Evolutionary conservation across 495 filamentous ascomycete genomes (phyloP).

Genomic region (Penicillium goetzii): DNA sequence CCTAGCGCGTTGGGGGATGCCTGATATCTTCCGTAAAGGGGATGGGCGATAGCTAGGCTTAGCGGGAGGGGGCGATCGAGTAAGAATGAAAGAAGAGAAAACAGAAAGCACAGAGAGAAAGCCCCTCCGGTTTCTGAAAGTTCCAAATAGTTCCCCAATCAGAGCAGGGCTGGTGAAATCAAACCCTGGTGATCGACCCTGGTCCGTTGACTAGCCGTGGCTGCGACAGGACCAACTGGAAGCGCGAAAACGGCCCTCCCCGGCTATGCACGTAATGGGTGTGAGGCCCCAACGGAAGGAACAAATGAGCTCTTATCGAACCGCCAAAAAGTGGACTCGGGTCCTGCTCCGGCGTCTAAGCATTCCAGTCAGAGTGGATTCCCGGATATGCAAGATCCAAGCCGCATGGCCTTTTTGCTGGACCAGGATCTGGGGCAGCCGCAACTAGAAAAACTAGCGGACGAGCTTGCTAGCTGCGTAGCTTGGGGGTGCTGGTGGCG

Average conservation of each 20-base stretch:
- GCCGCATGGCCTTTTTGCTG: conserved; percentile 18
- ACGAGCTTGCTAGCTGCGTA: not conserved
- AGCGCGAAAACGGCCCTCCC: conserved; percentile 30
- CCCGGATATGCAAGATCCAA: conserved; percentile 30
- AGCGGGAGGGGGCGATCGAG: not conserved
- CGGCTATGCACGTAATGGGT: conserved; percentile 46
- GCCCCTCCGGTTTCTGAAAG: conserved; percentile 1
- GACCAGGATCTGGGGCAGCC: conserved; percentile 6
- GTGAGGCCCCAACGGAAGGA: conserved; percentile 8
- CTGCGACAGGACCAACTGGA: conserved; percentile 35
- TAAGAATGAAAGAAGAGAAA: not conserved
- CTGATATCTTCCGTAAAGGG: conserved; percentile 16
- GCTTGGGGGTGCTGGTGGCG: not conserved
- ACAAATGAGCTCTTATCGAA: conserved; percentile 23
- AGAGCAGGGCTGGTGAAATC: not conserved
- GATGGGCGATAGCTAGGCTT: not conserved
- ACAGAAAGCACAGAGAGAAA: not conserved
- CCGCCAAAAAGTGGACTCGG: conserved; percentile 45
- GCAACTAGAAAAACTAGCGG: conserved; percentile 1
- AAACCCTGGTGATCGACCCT: not conserved
- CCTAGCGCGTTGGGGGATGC: not conserved
- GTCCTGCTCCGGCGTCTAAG: conserved; percentile 41
- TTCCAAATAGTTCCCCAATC: not conserved
- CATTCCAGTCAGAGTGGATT: conserved; percentile 36
- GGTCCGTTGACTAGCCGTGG: not conserved